Base-by-base conservation (phyloP, 1,139 yeast genomes). In the Yamadazyma dendronema region DNA sequence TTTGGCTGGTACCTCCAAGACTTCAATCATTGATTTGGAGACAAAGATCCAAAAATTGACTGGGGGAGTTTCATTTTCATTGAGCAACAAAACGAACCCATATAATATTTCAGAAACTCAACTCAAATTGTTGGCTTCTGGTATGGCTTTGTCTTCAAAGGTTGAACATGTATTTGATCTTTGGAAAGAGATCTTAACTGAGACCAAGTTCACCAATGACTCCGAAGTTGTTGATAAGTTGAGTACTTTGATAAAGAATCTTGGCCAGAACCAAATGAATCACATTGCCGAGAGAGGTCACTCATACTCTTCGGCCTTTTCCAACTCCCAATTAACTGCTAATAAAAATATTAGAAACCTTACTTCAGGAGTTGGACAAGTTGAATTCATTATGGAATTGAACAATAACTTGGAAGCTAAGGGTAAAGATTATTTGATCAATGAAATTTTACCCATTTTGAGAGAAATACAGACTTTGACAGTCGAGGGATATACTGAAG, bases 261-360 rank as follows among this genome's bases (percentile, higher is more conserved):
- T 83, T 55, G 84, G 87, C 0, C 84, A 90, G 30, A 90, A 88
- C 50, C 88, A 86, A 51, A 67, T 89, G 48, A 81, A 89, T 50
- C 69, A 74, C 9, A 76, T 89, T 36, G 92, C 96, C 5, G 95
- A 90, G 43, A 70, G 84, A 35, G 99, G 99, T 1, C 97, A 92
- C 55, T 70, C 84, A 2, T 90, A 74, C 61, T 96, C 97, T 2
- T 74, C 81, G 47, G 72, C 81, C 4, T 78, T 67, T 48, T 82
- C 95, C 3, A 69, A 77, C 28, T 75, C 96, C 0, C 74, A 79
- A 27, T 63, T 88, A 10, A 77, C 88, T 1, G 65, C 77, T 1
- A 70, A 80, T 13, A 79, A 78, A 39, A 70, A 80, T 9, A 67
- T 89, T 15, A 68, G 72, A 37, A 95, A 92, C 50, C 50, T 67